Evolutionary conservation across 257 asterid species (phyloP).

Genomic region (Gentiana macrophylla): DNA sequence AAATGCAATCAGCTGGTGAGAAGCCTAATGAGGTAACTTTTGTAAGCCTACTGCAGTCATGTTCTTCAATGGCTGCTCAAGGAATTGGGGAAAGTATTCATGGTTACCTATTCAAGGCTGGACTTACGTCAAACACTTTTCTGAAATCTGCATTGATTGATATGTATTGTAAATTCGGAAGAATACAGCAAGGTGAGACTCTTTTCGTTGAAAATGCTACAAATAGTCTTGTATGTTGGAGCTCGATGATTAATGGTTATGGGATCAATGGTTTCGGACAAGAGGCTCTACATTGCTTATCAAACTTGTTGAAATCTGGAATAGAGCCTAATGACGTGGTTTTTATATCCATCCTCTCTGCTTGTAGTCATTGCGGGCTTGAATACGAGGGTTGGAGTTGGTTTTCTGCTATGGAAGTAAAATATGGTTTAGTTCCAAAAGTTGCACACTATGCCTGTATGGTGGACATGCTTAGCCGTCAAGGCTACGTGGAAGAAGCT

Average conservation of each 20-base stretch:
- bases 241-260: slow-evolving; percentile 85
- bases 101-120: slow-evolving; percentile 35
- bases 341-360: slow-evolving; percentile 61
- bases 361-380: slow-evolving; percentile 80
- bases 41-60: slow-evolving; percentile 53
- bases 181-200: slow-evolving; percentile 37
- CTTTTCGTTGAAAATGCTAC: slow-evolving; percentile 39
- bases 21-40: slow-evolving; percentile 63
- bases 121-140: slow-evolving; percentile 39
- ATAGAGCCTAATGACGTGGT: slow-evolving; percentile 59
- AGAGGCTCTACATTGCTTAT: slow-evolving; percentile 58
- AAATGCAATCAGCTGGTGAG: slow-evolving; percentile 46
- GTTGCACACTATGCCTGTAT: slow-evolving; percentile 80
- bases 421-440: slow-evolving; percentile 41
- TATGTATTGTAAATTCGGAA: slow-evolving; percentile 69
- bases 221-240: slow-evolving; percentile 74
- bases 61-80: slow-evolving; percentile 29
- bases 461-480: slow-evolving; percentile 90
- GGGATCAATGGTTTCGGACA: slow-evolving; percentile 66
- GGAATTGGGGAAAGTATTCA: slow-evolving; percentile 55
- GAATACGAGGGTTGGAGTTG: slow-evolving; percentile 85
- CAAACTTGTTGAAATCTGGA: slow-evolving; percentile 45
- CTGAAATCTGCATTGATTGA: slow-evolving; percentile 49
- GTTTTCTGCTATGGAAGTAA: slow-evolving; percentile 54
- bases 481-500: slow-evolving; percentile 70